These are phyloP conservation scores for Haplographium delicatum DNA, from an alignment of 495 filamentous ascomycete genomes.

Conservation along the genomic window DNA sequence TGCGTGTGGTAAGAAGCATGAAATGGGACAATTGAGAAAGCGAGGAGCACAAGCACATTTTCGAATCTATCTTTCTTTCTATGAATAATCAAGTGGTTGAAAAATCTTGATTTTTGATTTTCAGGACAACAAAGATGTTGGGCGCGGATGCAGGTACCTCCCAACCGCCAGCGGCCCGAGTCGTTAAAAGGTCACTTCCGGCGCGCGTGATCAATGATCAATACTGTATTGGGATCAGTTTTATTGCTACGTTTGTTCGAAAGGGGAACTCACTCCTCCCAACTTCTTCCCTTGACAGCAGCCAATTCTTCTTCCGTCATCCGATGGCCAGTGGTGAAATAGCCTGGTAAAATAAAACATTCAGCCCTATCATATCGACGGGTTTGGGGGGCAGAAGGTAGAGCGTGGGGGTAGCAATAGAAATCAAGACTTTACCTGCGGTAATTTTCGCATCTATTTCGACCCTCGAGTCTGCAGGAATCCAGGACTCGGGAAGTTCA, in stretches of 20 bases:
- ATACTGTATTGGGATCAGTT: conserved; percentile 36
- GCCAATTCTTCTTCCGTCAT: conserved; percentile 82
- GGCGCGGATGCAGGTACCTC: conserved; percentile 23
- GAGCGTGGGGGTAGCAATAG: conserved; percentile 8
- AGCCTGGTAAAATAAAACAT: conserved; percentile 36
- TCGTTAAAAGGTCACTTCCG: conserved; percentile 5
- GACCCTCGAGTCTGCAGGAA: conserved; percentile 89
- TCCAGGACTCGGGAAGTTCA: conserved; percentile 89
- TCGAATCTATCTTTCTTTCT: too few species aligned
- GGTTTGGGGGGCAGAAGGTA: not conserved
- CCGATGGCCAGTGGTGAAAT: conserved; percentile 85
- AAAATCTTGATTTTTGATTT: not conserved
- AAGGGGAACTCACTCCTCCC: conserved; percentile 66
- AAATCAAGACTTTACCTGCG: conserved; percentile 76
- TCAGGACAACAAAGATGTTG: conserved; percentile 10
- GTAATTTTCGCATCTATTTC: conserved; percentile 99
- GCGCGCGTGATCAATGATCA: conserved; percentile 36
- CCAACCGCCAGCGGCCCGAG: not conserved
- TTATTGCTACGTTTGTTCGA: conserved; percentile 8
- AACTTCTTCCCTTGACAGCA: conserved; percentile 82
- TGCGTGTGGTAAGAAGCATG: too few species aligned
- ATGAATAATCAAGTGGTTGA: too few species aligned
- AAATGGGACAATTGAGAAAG: too few species aligned
- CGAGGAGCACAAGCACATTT: too few species aligned
- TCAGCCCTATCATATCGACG: conserved; percentile 26